phyloP scores from a whole-genome alignment of 768 basidiomycete genomes.

The Lactarius sp. region DNA sequence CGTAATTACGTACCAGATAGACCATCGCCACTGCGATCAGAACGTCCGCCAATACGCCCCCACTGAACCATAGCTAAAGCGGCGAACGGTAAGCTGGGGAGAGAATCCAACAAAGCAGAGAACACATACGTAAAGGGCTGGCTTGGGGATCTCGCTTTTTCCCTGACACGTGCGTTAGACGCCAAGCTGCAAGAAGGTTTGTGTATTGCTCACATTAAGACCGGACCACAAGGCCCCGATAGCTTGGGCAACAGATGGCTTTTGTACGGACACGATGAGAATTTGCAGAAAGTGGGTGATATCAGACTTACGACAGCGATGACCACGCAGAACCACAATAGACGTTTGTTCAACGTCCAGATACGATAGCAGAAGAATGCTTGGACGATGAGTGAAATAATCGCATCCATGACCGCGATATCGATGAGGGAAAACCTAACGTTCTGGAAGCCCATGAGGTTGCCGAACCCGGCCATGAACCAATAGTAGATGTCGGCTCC shows the following conservation, averaged over 20 bases:
- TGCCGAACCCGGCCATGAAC: constrained; percentile 15
- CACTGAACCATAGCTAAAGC: constrained; percentile 15
- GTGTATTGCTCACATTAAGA: not conserved
- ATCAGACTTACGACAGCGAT: constrained; percentile 3
- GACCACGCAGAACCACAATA: constrained; percentile 6
- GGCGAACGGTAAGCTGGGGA: not conserved
- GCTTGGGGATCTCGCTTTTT: not conserved
- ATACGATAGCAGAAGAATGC: constrained; percentile 19
- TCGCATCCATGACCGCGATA: not conserved
- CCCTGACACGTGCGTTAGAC: not conserved
- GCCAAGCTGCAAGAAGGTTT: not conserved
- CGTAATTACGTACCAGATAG: not conserved
- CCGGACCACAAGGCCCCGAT: constrained; percentile 2
- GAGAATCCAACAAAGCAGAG: not conserved
- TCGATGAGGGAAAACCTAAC: constrained; percentile 8
- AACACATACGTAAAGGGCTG: constrained; percentile 1
- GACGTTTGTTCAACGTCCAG: constrained; percentile 9
- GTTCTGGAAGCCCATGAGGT: not conserved
- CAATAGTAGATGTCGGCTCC: constrained; percentile 17
- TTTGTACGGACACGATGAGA: not conserved
- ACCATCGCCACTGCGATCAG: constrained; percentile 16
- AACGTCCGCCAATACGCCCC: constrained; percentile 8
- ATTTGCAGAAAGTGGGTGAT: too few relatives aligned
- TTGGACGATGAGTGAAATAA: constrained; percentile 15
- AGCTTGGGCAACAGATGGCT: constrained; percentile 2